A percentile compares a stretch with the other conserved stretches of the same genome.
These are phyloP conservation scores for Rossbeevera mucosa DNA, from an alignment of 768 basidiomycete species.

Conservation along the genomic window DNA sequence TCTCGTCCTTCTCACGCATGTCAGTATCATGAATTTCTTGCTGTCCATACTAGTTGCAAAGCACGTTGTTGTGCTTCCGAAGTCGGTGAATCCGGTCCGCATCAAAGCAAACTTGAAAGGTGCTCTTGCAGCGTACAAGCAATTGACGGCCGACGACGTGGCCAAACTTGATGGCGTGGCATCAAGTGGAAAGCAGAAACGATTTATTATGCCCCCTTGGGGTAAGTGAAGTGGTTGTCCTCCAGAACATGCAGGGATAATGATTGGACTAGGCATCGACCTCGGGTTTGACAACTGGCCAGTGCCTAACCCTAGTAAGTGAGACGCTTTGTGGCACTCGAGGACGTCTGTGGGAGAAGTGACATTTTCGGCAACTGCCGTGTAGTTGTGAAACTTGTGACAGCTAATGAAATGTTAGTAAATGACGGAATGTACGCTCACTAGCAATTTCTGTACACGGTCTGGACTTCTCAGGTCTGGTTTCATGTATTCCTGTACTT, in stretches of 20 bases:
- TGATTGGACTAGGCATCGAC: constrained; percentile 44
- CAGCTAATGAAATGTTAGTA: not conserved
- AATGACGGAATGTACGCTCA: not conserved
- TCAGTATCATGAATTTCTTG: constrained; percentile 1
- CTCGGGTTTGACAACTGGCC: constrained; percentile 71
- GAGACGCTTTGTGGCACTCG: not conserved
- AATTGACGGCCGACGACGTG: constrained; percentile 49
- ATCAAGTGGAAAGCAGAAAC: constrained; percentile 59
- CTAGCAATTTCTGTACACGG: not conserved
- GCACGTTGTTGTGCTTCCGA: constrained; percentile 63
- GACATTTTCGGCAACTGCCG: not conserved
- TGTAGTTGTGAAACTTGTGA: not conserved
- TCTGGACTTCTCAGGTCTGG: not conserved
- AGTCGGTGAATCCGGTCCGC: constrained; percentile 69
- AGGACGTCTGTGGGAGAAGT: not conserved
- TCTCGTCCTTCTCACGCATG: not conserved
- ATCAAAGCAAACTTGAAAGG: constrained; percentile 59
- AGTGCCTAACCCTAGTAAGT: constrained; percentile 3
- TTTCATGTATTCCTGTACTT: not conserved
- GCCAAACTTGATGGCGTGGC: constrained; percentile 52
- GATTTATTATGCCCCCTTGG: constrained; percentile 67
- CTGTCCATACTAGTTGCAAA: constrained; percentile 50
- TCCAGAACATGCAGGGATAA: constrained; percentile 7
- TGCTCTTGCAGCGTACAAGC: constrained; percentile 41
- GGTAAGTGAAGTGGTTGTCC: constrained; percentile 40